phyloP scores from a whole-genome alignment of 2,329 filamentous ascomycete genomes.

The Fusarium robinianum region DNA sequence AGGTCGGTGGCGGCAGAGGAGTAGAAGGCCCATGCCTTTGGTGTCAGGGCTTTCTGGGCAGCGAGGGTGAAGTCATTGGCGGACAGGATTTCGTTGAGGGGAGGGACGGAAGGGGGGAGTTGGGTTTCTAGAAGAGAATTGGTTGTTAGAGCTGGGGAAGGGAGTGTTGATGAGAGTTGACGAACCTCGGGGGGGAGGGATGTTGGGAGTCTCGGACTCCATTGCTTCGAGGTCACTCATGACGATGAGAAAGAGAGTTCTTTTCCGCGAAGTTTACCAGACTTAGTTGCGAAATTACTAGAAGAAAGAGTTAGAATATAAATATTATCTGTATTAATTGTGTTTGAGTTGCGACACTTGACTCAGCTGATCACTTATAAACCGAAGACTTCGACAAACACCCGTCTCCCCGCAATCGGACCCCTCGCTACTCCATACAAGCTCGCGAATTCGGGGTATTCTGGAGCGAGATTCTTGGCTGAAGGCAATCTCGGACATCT shows the following conservation, averaged over 20 bases:
- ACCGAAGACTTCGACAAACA: no score
- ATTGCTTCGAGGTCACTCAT: conserved; percentile 37
- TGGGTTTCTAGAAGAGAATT: conserved; percentile 13
- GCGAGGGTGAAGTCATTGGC: conserved; percentile 62
- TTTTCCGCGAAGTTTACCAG: no score
- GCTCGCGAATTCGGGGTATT: conserved; percentile 17
- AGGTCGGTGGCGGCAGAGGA: conserved; percentile 67
- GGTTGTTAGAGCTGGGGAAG: background rate
- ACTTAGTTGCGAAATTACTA: background rate
- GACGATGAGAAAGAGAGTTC: no score
- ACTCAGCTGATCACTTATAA: conserved; percentile 1
- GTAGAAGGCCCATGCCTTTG: conserved; percentile 72
- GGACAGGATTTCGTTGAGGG: conserved; percentile 33
- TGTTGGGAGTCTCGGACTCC: conserved; percentile 35
- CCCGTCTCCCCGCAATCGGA: conserved; percentile 22
- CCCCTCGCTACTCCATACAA: conserved; percentile 18
- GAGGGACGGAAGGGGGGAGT: conserved; percentile 22
- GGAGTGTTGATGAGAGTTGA: background rate
- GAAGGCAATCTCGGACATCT: background rate
- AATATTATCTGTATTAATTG: background rate
- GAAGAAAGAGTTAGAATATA: background rate
- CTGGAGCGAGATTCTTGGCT: conserved; percentile 12
- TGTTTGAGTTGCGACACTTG: background rate
- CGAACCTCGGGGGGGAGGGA: conserved; percentile 31
- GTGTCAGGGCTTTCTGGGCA: conserved; percentile 57